Evolutionary conservation across 2,329 filamentous ascomycete genomes (phyloP).

Genomic region (Fusarium cyanostomum): DNA sequence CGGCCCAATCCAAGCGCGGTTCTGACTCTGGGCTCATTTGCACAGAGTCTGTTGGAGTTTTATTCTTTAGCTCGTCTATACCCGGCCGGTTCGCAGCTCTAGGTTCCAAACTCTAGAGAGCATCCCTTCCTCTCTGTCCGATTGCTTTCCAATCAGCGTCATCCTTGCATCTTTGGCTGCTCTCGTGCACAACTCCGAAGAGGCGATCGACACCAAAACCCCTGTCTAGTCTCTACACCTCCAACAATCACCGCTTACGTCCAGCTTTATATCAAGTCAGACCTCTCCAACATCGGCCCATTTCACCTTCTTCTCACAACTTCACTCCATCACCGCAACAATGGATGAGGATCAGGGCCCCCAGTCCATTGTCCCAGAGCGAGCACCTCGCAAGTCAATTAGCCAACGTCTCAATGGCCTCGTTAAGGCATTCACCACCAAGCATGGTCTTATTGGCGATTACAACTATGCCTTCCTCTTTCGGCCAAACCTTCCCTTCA

Average conservation of each 20-base stretch:
- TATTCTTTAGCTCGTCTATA: slow-evolving; percentile 22
- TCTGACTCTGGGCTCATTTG: slow-evolving; percentile 8
- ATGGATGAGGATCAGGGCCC: slow-evolving; percentile 69
- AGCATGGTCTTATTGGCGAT: slow-evolving; percentile 79
- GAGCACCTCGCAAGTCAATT: slow-evolving; percentile 46
- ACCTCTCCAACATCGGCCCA: neutral
- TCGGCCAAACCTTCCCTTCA: slow-evolving; percentile 82
- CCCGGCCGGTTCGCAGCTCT: neutral
- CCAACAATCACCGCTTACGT: slow-evolving; percentile 9
- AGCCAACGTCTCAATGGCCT: slow-evolving; percentile 41
- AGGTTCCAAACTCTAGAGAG: neutral
- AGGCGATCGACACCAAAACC: slow-evolving; percentile 12
- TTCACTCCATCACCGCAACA: slow-evolving; percentile 12
- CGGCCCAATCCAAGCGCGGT: slow-evolving; percentile 21
- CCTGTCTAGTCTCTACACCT: slow-evolving; percentile 9
- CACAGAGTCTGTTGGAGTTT: slow-evolving; percentile 12
- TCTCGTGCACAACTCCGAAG: neutral
- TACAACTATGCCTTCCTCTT: slow-evolving; percentile 95
- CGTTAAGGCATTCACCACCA: slow-evolving; percentile 60
- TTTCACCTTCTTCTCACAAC: slow-evolving; percentile 12
- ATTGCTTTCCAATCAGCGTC: neutral
- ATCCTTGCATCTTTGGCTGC: neutral
- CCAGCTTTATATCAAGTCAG: slow-evolving; percentile 7
- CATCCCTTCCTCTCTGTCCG: neutral
- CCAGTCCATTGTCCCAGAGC: slow-evolving; percentile 57